These are phyloP conservation scores for Botryobasidium botryosum DNA, from an alignment of 768 basidiomycete species.

Conservation along the genomic window DNA sequence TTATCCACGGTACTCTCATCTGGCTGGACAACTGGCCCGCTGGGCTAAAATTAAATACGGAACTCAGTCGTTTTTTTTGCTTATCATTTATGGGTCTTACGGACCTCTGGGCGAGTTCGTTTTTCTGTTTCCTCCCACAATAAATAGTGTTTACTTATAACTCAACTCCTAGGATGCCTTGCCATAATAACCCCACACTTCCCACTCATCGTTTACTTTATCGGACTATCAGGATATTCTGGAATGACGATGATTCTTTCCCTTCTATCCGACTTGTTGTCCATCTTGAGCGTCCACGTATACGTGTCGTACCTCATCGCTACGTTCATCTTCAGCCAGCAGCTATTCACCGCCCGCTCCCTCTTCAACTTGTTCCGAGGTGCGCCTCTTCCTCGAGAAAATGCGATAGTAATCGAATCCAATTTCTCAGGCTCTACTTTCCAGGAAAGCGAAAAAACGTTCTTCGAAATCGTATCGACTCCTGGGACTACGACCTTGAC, in stretches of 20 bases:
- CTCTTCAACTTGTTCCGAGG: constrained; percentile 88
- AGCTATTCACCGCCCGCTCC: constrained; percentile 39
- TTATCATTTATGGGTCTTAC: constrained; percentile 49
- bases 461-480: constrained; percentile 72
- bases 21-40: constrained; percentile 97
- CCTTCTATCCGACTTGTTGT: constrained; percentile 45
- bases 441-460: constrained; percentile 80
- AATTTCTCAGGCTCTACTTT: background rate
- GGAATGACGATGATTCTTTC: constrained; percentile 46
- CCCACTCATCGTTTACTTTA: constrained; percentile 7
- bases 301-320: constrained; percentile 50
- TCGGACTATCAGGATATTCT: constrained; percentile 17
- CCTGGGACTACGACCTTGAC: constrained; percentile 83
- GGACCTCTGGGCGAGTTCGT: constrained; percentile 56
- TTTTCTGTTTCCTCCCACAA: no score
- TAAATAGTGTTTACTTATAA: background rate
- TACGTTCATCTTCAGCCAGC: constrained; percentile 40
- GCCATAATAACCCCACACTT: constrained; percentile 19
- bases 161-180: constrained; percentile 15
- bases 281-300: constrained; percentile 53
- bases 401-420: background rate
- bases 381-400: constrained; percentile 18
- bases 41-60: constrained; percentile 89
- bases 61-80: constrained; percentile 77
- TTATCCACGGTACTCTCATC: constrained; percentile 35